phyloP scores from a whole-genome alignment of 2,329 filamentous ascomycete species.

The Dichotomopilus funicola region DNA sequence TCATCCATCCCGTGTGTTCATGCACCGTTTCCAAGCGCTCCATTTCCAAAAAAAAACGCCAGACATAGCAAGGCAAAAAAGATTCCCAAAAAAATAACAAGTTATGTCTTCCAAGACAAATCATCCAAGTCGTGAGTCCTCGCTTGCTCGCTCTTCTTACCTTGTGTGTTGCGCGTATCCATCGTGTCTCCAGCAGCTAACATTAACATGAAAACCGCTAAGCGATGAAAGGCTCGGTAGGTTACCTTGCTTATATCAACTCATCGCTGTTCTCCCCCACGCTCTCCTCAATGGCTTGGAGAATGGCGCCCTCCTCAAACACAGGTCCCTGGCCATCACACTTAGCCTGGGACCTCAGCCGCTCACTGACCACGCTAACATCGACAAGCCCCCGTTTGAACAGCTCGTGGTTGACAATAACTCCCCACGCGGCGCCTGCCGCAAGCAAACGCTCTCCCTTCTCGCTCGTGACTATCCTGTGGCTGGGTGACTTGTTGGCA shows the following conservation, averaged over 20 bases:
- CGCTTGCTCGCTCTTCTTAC: too few relatives aligned
- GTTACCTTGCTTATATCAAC: conserved; percentile 39
- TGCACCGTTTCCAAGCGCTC: too few relatives aligned
- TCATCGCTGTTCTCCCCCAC: conserved; percentile 73
- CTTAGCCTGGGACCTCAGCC: conserved; percentile 65
- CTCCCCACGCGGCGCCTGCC: conserved; percentile 79
- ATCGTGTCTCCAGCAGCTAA: too few relatives aligned
- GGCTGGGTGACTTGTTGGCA: conserved; percentile 56
- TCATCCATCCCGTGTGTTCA: too few relatives aligned
- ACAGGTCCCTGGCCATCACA: conserved; percentile 87
- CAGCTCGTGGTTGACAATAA: conserved; percentile 73
- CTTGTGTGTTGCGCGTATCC: too few relatives aligned
- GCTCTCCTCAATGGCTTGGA: conserved; percentile 70
- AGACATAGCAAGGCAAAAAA: too few relatives aligned
- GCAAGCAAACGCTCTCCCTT: conserved; percentile 64
- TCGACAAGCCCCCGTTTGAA: conserved; percentile 75
- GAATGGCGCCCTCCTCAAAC: conserved; percentile 70
- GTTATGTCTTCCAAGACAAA: too few relatives aligned
- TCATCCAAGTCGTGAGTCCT: too few relatives aligned
- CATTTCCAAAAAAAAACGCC: too few relatives aligned
- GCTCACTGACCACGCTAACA: conserved; percentile 71
- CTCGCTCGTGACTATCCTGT: conserved; percentile 62
- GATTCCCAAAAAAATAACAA: too few relatives aligned
- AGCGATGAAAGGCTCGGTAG: too few relatives aligned
- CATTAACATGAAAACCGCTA: too few relatives aligned